Evolutionary conservation across 352 stramenopile genomes (phyloP).

Genomic region (Thraustochytrium striatum): DNA sequence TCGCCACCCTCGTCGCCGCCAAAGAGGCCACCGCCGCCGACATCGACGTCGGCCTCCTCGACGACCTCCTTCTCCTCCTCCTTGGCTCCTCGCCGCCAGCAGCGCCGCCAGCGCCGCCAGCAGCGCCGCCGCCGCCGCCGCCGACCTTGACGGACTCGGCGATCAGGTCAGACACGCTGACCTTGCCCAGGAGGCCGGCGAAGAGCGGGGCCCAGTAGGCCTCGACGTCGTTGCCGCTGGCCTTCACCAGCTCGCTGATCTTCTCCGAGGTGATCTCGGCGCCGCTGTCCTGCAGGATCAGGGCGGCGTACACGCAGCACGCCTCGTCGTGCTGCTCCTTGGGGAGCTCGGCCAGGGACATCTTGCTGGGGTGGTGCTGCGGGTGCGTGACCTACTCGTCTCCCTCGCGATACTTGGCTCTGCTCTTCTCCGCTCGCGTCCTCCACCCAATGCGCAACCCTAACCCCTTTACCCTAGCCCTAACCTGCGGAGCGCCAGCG

Average conservation of each 20-base stretch:
- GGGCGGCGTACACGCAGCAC: constrained; percentile 50
- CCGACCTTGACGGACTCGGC: constrained; percentile 62
- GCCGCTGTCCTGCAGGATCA: constrained; percentile 51
- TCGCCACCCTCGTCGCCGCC: constrained; percentile 23
- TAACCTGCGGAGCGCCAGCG: too few species aligned
- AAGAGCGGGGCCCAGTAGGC: constrained; percentile 81
- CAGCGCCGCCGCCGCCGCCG: constrained; percentile 57
- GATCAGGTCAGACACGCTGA: constrained; percentile 71
- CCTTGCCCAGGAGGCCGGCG: constrained; percentile 65
- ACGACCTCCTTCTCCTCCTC: constrained; percentile 65
- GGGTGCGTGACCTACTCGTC: not conserved
- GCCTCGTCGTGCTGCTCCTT: constrained; percentile 49
- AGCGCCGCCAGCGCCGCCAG: constrained; percentile 47
- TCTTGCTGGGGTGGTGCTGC: not conserved
- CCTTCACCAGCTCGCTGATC: constrained; percentile 58
- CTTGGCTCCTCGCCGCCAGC: constrained; percentile 55
- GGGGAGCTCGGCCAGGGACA: constrained; percentile 26
- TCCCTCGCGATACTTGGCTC: not conserved
- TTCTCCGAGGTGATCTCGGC: constrained; percentile 68
- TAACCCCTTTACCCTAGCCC: not conserved
- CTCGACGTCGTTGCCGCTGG: constrained; percentile 68
- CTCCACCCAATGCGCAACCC: not conserved
- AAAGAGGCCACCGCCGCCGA: constrained; percentile 44
- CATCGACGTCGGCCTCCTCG: constrained; percentile 57
- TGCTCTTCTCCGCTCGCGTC: not conserved